Conservation (phyloP, 768 basidiomycete genomes). For the Pisolithus tinctorius region DNA sequence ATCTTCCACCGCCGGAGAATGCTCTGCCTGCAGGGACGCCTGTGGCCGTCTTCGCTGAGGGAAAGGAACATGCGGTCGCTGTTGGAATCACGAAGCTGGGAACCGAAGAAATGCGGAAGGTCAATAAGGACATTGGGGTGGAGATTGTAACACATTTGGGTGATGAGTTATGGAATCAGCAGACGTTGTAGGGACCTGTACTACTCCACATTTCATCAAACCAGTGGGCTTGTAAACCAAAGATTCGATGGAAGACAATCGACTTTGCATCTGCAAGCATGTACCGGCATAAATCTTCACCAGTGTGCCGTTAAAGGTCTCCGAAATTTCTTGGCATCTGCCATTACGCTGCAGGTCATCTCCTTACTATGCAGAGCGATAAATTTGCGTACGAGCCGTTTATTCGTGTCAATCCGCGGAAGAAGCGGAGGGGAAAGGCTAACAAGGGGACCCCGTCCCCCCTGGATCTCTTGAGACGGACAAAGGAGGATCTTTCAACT, state of each 20-base stretch:
- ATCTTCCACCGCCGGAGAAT: slow-evolving; percentile 67
- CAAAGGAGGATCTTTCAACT: slow-evolving; percentile 37
- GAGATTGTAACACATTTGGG: slow-evolving; percentile 84
- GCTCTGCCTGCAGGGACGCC: slow-evolving; percentile 64
- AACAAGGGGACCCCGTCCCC: slow-evolving; percentile 28
- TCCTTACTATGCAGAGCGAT: slow-evolving; percentile 11
- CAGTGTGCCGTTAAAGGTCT: too few species aligned
- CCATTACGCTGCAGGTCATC: not conserved
- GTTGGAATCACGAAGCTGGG: slow-evolving; percentile 76
- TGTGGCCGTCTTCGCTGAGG: slow-evolving; percentile 94
- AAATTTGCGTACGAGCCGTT: slow-evolving; percentile 42
- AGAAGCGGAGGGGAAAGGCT: slow-evolving; percentile 39
- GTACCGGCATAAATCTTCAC: too few species aligned
- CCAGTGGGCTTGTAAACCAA: too few species aligned
- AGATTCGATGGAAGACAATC: too few species aligned
- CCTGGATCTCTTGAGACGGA: slow-evolving; percentile 33
- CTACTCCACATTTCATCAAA: not conserved
- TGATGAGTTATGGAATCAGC: slow-evolving; percentile 78
- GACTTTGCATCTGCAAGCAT: too few species aligned
- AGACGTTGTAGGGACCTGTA: slow-evolving; percentile 42
- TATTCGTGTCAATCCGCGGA: slow-evolving; percentile 43
- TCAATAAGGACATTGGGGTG: slow-evolving; percentile 89
- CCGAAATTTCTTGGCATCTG: not conserved
- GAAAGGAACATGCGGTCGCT: slow-evolving; percentile 87
- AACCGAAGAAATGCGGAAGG: slow-evolving; percentile 82